Evolutionary conservation across 176 grass and related monocot species (phyloP).

Genomic region (Canna indica): DNA sequence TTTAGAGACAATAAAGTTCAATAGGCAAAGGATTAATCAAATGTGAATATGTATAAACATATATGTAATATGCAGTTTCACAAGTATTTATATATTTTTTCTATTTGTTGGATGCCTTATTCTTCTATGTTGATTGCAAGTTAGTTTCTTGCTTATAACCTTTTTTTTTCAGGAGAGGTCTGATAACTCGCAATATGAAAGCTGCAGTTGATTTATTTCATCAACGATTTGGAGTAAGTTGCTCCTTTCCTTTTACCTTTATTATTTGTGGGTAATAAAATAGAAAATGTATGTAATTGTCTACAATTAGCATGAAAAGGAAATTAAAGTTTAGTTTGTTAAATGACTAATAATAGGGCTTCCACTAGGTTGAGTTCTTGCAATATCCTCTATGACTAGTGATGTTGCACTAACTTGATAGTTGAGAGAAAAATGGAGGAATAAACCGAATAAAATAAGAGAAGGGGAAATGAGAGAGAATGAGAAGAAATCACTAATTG

Average conservation of each 20-base stretch:
- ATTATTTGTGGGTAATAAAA: neutral
- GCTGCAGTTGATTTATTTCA: slow-evolving; percentile 85
- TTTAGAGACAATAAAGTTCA: neutral
- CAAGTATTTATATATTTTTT: neutral
- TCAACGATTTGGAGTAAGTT: slow-evolving; percentile 80
- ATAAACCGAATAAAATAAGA: no score
- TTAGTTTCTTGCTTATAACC: slow-evolving; percentile 1
- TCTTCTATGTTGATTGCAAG: neutral
- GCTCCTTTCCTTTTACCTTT: neutral
- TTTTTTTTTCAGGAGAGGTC: slow-evolving; percentile 67
- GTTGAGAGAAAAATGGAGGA: no score
- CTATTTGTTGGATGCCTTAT: neutral
- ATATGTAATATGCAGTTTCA: no score
- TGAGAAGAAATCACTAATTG: no score
- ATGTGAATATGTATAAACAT: neutral
- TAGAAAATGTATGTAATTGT: neutral
- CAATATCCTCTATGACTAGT: neutral
- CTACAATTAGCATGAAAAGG: neutral
- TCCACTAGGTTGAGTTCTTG: no score
- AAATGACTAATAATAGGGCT: neutral
- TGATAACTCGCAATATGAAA: slow-evolving; percentile 91
- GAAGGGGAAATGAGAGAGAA: no score
- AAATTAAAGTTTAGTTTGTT: neutral
- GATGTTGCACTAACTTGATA: no score
- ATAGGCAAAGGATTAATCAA: neutral